These are phyloP conservation scores for Alliaria petiolata DNA, from an alignment of 345 rosid species.

Conservation along the genomic window DNA sequence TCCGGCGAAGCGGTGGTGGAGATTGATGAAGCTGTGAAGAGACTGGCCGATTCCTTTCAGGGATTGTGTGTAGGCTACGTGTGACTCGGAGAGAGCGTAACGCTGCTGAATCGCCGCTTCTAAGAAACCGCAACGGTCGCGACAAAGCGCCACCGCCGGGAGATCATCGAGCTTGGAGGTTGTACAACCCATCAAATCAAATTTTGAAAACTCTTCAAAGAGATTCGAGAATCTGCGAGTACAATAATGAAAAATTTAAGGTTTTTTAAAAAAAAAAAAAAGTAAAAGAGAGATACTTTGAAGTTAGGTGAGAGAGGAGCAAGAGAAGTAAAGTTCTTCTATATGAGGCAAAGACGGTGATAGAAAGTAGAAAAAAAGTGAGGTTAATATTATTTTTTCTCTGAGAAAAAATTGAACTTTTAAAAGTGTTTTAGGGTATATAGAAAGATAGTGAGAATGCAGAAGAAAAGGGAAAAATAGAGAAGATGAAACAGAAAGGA, in stretches of 20 bases:
- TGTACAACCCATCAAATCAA: slow-evolving; percentile 69
- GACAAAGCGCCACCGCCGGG: slow-evolving; percentile 88
- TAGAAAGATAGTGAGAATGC: slow-evolving; percentile 1
- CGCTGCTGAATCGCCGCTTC: slow-evolving; percentile 70
- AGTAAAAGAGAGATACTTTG: background rate
- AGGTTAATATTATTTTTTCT: background rate
- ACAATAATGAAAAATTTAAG: background rate
- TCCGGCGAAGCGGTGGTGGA: slow-evolving; percentile 28
- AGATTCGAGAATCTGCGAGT: slow-evolving; percentile 16
- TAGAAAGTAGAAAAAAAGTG: background rate
- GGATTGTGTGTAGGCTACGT: slow-evolving; percentile 55
- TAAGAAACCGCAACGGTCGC: slow-evolving; percentile 61
- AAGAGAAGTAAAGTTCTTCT: background rate
- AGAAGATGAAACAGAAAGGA: background rate
- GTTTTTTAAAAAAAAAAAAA: background rate
- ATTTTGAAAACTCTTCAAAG: background rate
- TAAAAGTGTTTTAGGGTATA: background rate
- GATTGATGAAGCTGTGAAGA: slow-evolving; percentile 45
- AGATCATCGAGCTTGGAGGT: slow-evolving; percentile 86
- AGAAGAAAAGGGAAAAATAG: background rate
- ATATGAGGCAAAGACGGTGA: background rate
- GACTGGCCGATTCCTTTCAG: slow-evolving; percentile 47
- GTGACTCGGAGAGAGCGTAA: slow-evolving; percentile 69
- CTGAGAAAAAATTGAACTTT: slow-evolving; percentile 5
- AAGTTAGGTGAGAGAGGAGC: slow-evolving; percentile 10